A percentile compares a stretch with the other conserved stretches of the same genome.
phyloP scores from a whole-genome alignment of 2,329 filamentous ascomycete genomes.

The Xylaria sp. region DNA sequence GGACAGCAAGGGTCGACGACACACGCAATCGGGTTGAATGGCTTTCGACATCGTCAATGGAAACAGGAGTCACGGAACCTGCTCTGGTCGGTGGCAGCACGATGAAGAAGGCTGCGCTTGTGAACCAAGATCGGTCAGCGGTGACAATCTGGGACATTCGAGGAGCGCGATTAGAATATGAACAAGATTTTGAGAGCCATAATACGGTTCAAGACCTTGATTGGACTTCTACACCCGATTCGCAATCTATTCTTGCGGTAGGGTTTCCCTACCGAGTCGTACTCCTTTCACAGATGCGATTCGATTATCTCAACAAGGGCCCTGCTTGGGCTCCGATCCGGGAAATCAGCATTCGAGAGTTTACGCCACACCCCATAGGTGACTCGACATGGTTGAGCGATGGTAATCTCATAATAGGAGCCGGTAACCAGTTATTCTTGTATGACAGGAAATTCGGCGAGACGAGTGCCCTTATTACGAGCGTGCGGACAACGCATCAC shows the following conservation, averaged over 20 bases:
- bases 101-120: conserved; percentile 85
- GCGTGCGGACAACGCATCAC: conserved; percentile 59
- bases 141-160: conserved; percentile 93
- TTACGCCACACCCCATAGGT: conserved; percentile 90
- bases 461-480: conserved; percentile 68
- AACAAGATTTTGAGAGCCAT: conserved; percentile 76
- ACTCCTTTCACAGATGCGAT: conserved; percentile 86
- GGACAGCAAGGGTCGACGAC: conserved; percentile 80
- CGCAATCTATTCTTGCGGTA: conserved; percentile 89
- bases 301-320: conserved; percentile 88
- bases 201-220: conserved; percentile 87
- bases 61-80: conserved; percentile 78
- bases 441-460: conserved; percentile 80
- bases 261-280: conserved; percentile 89
- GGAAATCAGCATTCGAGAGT: conserved; percentile 81
- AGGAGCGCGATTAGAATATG: conserved; percentile 82
- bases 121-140: conserved; percentile 76
- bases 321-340: conserved; percentile 90
- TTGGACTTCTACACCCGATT: conserved; percentile 92
- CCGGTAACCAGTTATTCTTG: conserved; percentile 91
- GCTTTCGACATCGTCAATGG: conserved; percentile 83
- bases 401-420: conserved; percentile 86
- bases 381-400: conserved; percentile 92
- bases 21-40: conserved; percentile 75
- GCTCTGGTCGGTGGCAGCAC: conserved; percentile 86